These are phyloP conservation scores for Globisporangium polare DNA, from an alignment of 352 stramenopile genomes.

Conservation along the genomic window DNA sequence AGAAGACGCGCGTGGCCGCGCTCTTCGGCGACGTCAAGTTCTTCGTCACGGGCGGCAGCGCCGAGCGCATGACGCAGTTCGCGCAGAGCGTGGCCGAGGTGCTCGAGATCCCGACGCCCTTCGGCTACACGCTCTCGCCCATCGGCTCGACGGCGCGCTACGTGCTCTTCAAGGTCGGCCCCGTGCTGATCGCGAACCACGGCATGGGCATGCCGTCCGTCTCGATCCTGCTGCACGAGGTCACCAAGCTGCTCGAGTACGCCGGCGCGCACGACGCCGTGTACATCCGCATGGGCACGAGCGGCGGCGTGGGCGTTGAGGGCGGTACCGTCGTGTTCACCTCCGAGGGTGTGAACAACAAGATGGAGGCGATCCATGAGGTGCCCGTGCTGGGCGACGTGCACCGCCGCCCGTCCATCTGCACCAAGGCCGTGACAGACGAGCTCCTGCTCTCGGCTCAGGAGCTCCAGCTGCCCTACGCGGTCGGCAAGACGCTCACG, in stretches of 20 bases:
- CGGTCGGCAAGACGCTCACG: conserved; percentile 76
- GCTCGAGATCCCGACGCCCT: conserved; percentile 53
- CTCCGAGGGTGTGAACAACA: conserved; percentile 79
- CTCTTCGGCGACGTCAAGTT: conserved; percentile 80
- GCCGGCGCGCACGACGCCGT: conserved; percentile 44
- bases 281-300: conserved; percentile 84
- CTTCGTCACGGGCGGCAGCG: conserved; percentile 68
- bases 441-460: conserved; percentile 50
- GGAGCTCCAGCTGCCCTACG: conserved; percentile 47
- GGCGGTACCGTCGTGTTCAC: conserved; percentile 79
- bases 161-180: conserved; percentile 77
- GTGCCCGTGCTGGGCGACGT: conserved; percentile 58
- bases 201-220: conserved; percentile 82
- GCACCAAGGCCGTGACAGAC: conserved; percentile 45
- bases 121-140: conserved; percentile 53
- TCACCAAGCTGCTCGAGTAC: conserved; percentile 82
- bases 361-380: conserved; percentile 64
- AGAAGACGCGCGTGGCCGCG: conserved; percentile 35
- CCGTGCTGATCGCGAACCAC: conserved; percentile 76
- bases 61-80: conserved; percentile 75
- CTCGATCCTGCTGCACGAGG: conserved; percentile 77
- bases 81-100: conserved; percentile 48
- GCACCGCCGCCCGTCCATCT: conserved; percentile 47
- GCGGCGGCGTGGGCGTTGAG: conserved; percentile 70
- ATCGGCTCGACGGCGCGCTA: conserved; percentile 75